phyloP scores from a whole-genome alignment of 169 alveolate genomes.

The Cytauxzoon felis region DNA sequence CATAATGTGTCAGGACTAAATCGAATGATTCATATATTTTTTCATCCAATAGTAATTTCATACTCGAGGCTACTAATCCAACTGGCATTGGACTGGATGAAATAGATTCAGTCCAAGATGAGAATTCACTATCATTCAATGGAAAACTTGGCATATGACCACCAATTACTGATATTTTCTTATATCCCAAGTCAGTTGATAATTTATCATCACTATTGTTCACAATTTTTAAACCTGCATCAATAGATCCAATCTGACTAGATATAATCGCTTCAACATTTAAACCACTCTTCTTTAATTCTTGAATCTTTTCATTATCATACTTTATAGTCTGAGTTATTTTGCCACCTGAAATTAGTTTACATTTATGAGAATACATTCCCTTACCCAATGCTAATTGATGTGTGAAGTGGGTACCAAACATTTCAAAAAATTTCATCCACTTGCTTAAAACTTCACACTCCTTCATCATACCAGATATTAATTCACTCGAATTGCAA shows the following conservation, averaged over 20 bases:
- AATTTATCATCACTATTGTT: not conserved
- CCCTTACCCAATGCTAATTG: slow-evolving; percentile 46
- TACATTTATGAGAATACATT: not conserved
- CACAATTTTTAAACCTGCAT: slow-evolving; percentile 1
- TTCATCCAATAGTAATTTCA: slow-evolving; percentile 17
- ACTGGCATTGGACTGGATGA: slow-evolving; percentile 63
- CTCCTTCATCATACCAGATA: not conserved
- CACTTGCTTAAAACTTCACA: slow-evolving; percentile 38
- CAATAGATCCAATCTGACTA: slow-evolving; percentile 15
- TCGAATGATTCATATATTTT: slow-evolving; percentile 20
- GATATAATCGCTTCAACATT: slow-evolving; percentile 43
- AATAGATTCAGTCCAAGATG: slow-evolving; percentile 56
- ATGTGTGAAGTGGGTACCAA: slow-evolving; percentile 60
- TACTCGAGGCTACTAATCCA: slow-evolving; percentile 36
- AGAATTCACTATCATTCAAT: slow-evolving; percentile 36
- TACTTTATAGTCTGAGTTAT: slow-evolving; percentile 43
- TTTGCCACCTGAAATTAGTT: slow-evolving; percentile 37
- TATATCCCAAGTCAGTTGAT: slow-evolving; percentile 33
- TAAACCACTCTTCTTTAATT: slow-evolving; percentile 18
- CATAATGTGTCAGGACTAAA: slow-evolving; percentile 44
- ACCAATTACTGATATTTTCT: slow-evolving; percentile 48
- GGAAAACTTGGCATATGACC: slow-evolving; percentile 64
- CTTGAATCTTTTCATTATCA: slow-evolving; percentile 3
- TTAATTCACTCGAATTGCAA: slow-evolving; percentile 26
- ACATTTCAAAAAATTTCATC: slow-evolving; percentile 52